phyloP scores from a whole-genome alignment of 208 protist species.

The Herpetomonas samuelpessoai region DNA sequence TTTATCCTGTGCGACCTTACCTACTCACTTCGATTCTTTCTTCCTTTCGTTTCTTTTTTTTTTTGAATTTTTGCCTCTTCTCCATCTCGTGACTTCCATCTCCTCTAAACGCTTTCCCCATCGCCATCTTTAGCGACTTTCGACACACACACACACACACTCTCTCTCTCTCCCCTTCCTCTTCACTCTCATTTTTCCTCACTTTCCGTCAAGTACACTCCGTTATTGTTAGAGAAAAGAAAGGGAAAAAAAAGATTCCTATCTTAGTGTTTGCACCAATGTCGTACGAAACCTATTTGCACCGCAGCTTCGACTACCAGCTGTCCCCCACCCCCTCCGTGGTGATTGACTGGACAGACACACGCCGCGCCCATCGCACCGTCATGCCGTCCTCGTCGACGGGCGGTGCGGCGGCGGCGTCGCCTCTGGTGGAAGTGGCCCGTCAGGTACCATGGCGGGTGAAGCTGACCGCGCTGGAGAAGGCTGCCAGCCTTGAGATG shows the following conservation, averaged over 20 bases:
- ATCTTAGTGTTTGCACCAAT: slow-evolving; percentile 7
- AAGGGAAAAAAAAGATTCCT: slow-evolving; percentile 10
- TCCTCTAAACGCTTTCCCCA: no score
- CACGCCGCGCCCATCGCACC: slow-evolving; percentile 16
- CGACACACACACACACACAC: no score
- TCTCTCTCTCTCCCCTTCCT: no score
- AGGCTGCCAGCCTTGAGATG: background rate
- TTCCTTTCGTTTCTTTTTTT: slow-evolving; percentile 1
- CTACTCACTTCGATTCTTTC: slow-evolving; percentile 8
- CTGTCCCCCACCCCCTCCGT: slow-evolving; percentile 45
- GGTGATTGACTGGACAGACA: slow-evolving; percentile 69
- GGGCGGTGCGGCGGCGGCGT: background rate
- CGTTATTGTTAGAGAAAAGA: no score
- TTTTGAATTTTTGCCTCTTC: no score
- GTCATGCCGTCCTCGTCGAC: slow-evolving; percentile 13
- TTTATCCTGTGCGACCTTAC: no score
- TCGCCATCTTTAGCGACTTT: no score
- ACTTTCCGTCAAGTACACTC: background rate
- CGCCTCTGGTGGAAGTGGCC: background rate
- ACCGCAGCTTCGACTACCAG: slow-evolving; percentile 78
- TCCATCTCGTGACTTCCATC: no score
- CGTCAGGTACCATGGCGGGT: background rate
- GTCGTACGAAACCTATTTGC: slow-evolving; percentile 53
- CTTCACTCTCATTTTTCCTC: slow-evolving; percentile 14
- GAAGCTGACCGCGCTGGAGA: background rate